These are phyloP conservation scores for Fonsecaea nubica DNA, from an alignment of 2,329 filamentous ascomycete species.

Conservation along the genomic window DNA sequence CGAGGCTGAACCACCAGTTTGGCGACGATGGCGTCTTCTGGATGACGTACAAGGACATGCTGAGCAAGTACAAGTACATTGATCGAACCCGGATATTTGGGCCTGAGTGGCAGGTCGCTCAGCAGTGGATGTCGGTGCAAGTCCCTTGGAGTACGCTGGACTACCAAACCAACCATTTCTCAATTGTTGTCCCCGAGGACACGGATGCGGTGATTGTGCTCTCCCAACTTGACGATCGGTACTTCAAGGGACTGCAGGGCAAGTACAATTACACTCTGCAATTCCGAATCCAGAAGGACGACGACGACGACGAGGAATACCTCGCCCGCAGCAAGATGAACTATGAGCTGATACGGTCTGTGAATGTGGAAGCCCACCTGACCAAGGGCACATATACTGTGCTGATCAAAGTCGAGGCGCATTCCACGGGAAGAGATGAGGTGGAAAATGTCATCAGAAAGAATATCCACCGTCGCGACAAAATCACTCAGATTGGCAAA, in stretches of 20 bases:
- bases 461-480: slow-evolving; percentile 72
- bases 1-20: slow-evolving; percentile 74
- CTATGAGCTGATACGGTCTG: slow-evolving; percentile 72
- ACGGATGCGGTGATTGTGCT: slow-evolving; percentile 65
- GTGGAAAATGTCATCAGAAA: slow-evolving; percentile 66
- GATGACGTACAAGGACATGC: slow-evolving; percentile 66
- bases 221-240: slow-evolving; percentile 66
- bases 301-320: slow-evolving; percentile 65
- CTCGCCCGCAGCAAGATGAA: slow-evolving; percentile 63
- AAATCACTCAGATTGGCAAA: slow-evolving; percentile 63
- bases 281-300: slow-evolving; percentile 61
- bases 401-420: slow-evolving; percentile 75
- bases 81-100: slow-evolving; percentile 68
- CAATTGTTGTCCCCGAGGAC: slow-evolving; percentile 59
- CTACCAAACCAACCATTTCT: slow-evolving; percentile 67
- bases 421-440: slow-evolving; percentile 58
- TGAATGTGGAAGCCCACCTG: slow-evolving; percentile 77
- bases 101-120: slow-evolving; percentile 65
- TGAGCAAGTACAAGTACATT: slow-evolving; percentile 65
- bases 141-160: slow-evolving; percentile 66
- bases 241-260: slow-evolving; percentile 64
- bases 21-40: slow-evolving; percentile 75
- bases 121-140: slow-evolving; percentile 67
- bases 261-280: slow-evolving; percentile 65
- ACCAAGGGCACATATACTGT: slow-evolving; percentile 77